Percentiles rank a stretch among this genome's conserved stretches.
Evolutionary conservation across 2,329 filamentous ascomycete genomes (phyloP).

Genomic region (Venturia aucupariae): DNA sequence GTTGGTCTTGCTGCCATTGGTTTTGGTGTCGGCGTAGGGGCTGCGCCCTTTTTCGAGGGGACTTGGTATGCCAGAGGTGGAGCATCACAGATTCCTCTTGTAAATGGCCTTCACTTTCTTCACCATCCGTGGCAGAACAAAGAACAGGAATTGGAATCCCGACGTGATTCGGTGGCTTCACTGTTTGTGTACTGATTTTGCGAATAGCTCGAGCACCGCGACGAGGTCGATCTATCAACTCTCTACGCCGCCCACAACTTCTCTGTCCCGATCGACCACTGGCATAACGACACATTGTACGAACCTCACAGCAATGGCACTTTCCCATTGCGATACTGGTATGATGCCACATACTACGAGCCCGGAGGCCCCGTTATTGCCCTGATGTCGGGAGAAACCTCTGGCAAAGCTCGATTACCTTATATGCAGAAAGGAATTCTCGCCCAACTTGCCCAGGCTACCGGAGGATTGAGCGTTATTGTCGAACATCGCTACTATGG

Average conservation of each 20-base stretch:
- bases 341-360: slow-evolving; percentile 67
- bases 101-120: not conserved
- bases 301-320: slow-evolving; percentile 62
- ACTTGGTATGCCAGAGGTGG: not conserved
- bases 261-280: slow-evolving; percentile 63
- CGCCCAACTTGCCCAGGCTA: slow-evolving; percentile 59
- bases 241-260: slow-evolving; percentile 30
- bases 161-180: too few relatives aligned
- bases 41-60: not conserved
- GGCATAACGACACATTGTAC: slow-evolving; percentile 69
- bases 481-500: slow-evolving; percentile 88
- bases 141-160: too few relatives aligned
- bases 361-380: slow-evolving; percentile 74
- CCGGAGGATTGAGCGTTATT: slow-evolving; percentile 66
- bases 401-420: slow-evolving; percentile 51
- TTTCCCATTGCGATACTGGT: slow-evolving; percentile 73
- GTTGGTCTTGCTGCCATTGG: not conserved
- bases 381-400: slow-evolving; percentile 62
- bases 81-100: not conserved
- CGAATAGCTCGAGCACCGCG: not conserved
- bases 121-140: too few relatives aligned
- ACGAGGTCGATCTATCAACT: not conserved
- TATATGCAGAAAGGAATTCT: slow-evolving; percentile 73
- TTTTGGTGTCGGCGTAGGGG: not conserved
- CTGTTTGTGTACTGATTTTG: too few relatives aligned